A percentile compares a stretch with the other conserved stretches of the same genome.
Conservation (phyloP, 495 filamentous ascomycete genomes). For the Cetradonia linearis region DNA sequence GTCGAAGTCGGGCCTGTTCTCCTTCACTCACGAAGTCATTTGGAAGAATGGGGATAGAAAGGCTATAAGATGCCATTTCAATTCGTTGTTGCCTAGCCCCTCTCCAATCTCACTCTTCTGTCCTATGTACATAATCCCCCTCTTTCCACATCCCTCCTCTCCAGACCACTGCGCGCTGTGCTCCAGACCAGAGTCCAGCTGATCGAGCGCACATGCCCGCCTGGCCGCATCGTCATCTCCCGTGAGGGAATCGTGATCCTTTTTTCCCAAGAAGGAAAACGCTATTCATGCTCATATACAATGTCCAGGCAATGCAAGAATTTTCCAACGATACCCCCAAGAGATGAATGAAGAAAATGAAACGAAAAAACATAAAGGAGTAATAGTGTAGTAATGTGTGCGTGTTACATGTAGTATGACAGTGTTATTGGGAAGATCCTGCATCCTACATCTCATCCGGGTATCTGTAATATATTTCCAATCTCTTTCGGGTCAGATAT, state of each 20-base stretch:
- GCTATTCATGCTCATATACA: not conserved
- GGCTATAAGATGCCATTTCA: too few relatives aligned
- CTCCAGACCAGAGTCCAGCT: not conserved
- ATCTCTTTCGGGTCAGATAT: too few relatives aligned
- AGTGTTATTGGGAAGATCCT: not conserved
- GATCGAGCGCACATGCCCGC: not conserved
- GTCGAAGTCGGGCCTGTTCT: too few relatives aligned
- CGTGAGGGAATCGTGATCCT: not conserved
- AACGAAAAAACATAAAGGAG: not conserved
- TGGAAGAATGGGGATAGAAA: too few relatives aligned
- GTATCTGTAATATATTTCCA: not conserved
- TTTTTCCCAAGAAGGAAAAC: not conserved
- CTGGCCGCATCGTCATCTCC: not conserved
- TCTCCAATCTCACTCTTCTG: not conserved
- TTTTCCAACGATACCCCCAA: not conserved
- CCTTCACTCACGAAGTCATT: too few relatives aligned
- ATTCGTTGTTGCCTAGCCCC: not conserved
- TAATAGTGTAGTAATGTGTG: not conserved
- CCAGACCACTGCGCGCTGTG: not conserved
- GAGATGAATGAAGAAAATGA: not conserved
- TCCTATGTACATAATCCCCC: slow-evolving; percentile 1
- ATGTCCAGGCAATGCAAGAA: not conserved
- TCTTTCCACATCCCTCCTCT: not conserved
- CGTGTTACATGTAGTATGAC: not conserved
- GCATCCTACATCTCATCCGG: not conserved